Evolutionary conservation across 768 basidiomycete genomes (phyloP).

Genomic region (Termitomyces sp.): DNA sequence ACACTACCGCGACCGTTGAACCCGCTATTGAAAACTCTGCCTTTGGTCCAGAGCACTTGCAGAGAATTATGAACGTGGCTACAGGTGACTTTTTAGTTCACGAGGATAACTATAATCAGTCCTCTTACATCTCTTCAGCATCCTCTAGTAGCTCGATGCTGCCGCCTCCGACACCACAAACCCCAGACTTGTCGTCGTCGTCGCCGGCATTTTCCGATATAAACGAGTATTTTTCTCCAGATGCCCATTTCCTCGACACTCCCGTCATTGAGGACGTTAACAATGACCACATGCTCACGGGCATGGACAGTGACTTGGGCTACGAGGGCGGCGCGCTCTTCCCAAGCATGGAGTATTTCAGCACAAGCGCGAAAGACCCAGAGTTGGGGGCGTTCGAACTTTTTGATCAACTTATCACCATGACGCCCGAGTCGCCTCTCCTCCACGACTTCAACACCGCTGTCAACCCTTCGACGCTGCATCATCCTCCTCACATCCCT

Average conservation of each 20-base stretch:
- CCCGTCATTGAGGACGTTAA: slow-evolving; percentile 23
- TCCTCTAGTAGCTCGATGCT: not conserved
- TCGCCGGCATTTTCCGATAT: slow-evolving; percentile 20
- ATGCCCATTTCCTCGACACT: slow-evolving; percentile 18
- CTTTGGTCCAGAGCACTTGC: slow-evolving; percentile 19
- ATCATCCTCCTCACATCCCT: slow-evolving; percentile 25
- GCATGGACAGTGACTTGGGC: slow-evolving; percentile 1
- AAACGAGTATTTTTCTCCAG: slow-evolving; percentile 24
- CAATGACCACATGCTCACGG: slow-evolving; percentile 12
- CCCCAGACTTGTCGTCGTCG: slow-evolving; percentile 14
- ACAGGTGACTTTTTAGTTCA: slow-evolving; percentile 17
- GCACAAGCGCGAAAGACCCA: not conserved
- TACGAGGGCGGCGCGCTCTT: slow-evolving; percentile 3
- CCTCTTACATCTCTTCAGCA: slow-evolving; percentile 1
- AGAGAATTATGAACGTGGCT: slow-evolving; percentile 11
- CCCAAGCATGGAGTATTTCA: slow-evolving; percentile 1
- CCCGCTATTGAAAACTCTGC: slow-evolving; percentile 19
- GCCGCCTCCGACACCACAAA: slow-evolving; percentile 14
- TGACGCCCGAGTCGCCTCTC: slow-evolving; percentile 49
- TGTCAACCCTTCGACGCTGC: slow-evolving; percentile 25
- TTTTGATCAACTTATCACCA: slow-evolving; percentile 29
- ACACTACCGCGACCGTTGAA: slow-evolving; percentile 22
- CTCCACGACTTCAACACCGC: slow-evolving; percentile 30
- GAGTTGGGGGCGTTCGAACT: not conserved
- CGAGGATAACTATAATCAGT: not conserved